These are phyloP conservation scores for Metarhizium album DNA, from an alignment of 2,329 filamentous ascomycete species.

Conservation along the genomic window DNA sequence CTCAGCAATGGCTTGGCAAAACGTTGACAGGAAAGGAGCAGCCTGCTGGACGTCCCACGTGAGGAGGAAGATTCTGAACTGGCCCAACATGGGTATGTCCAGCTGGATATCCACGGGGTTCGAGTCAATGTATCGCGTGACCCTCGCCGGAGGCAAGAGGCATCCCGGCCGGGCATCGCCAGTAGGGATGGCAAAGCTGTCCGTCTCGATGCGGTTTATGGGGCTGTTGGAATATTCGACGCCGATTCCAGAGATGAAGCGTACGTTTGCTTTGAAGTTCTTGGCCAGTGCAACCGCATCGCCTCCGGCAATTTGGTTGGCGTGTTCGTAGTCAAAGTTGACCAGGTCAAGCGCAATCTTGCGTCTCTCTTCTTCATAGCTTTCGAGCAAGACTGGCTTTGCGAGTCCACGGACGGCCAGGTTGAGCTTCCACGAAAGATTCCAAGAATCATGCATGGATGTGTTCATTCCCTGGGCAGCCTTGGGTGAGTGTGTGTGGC, in stretches of 20 bases:
- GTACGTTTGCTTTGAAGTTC: constrained; percentile 60
- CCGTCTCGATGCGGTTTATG: constrained; percentile 32
- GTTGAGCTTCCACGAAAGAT: constrained; percentile 43
- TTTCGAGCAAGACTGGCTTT: constrained; percentile 42
- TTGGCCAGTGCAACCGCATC: constrained; percentile 52
- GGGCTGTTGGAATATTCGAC: constrained; percentile 46
- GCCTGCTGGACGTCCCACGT: constrained; percentile 49
- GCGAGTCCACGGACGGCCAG: constrained; percentile 44
- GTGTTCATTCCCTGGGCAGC: constrained; percentile 60
- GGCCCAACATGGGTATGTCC: constrained; percentile 66
- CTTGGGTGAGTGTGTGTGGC: constrained; percentile 63
- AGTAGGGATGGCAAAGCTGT: constrained; percentile 28
- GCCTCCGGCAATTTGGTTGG: constrained; percentile 48
- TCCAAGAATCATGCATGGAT: constrained; percentile 51
- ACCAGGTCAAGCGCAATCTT: constrained; percentile 50
- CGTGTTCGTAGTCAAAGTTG: constrained; percentile 48
- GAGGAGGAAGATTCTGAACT: constrained; percentile 67
- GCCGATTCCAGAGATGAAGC: constrained; percentile 64
- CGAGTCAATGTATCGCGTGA: constrained; percentile 64
- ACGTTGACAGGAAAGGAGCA: constrained; percentile 45
- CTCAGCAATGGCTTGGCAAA: constrained; percentile 45
- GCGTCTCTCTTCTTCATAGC: constrained; percentile 52
- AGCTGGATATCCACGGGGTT: constrained; percentile 70
- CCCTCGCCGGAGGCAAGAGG: constrained; percentile 55
- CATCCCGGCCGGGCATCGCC: constrained; percentile 43